These are phyloP conservation scores for Phytopythium sindhum DNA, from an alignment of 352 stramenopile genomes.

Conservation along the genomic window DNA sequence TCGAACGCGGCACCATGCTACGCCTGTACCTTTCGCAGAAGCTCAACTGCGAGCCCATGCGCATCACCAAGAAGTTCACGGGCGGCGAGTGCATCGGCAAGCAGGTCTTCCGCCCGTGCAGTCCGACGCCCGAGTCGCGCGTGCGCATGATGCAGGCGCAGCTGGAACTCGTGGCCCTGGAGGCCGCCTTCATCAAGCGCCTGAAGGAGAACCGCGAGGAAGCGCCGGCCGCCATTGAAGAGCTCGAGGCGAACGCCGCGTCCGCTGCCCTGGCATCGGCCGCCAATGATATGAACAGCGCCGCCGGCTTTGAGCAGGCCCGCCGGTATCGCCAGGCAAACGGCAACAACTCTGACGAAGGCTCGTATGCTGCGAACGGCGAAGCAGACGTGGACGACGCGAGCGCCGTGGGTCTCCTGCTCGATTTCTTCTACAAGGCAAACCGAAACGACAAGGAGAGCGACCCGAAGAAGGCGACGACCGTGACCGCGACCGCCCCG, in stretches of 20 bases:
- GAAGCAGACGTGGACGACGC: conserved; percentile 48
- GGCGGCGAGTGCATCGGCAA: conserved; percentile 90
- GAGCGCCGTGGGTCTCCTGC: conserved; percentile 60
- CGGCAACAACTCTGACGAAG: conserved; percentile 19
- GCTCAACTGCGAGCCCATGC: conserved; percentile 91
- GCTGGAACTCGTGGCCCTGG: conserved; percentile 62
- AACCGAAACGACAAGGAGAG: conserved; percentile 56
- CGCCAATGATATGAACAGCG: conserved; percentile 17
- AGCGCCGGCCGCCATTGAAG: conserved; percentile 42
- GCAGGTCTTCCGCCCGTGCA: conserved; percentile 81
- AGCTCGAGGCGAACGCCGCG: conserved; percentile 33
- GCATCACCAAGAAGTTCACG: conserved; percentile 93
- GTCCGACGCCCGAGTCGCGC: conserved; percentile 55
- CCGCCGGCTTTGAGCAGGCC: conserved; percentile 17
- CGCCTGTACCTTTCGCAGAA: conserved; percentile 89
- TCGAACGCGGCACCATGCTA: conserved; percentile 88
- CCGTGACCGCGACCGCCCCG: neutral
- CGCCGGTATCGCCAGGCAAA: conserved; percentile 25
- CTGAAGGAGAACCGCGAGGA: conserved; percentile 82
- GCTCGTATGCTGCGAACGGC: conserved; percentile 25
- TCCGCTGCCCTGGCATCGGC: conserved; percentile 13
- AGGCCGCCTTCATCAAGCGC: conserved; percentile 74
- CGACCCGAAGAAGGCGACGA: conserved; percentile 11
- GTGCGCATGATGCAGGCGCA: conserved; percentile 73
- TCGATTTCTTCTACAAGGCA: conserved; percentile 84